Percentiles rank a stretch among this genome's conserved stretches.
Evolutionary conservation across 768 basidiomycete species (phyloP).

Genomic region (Pleurotus eryngii): DNA sequence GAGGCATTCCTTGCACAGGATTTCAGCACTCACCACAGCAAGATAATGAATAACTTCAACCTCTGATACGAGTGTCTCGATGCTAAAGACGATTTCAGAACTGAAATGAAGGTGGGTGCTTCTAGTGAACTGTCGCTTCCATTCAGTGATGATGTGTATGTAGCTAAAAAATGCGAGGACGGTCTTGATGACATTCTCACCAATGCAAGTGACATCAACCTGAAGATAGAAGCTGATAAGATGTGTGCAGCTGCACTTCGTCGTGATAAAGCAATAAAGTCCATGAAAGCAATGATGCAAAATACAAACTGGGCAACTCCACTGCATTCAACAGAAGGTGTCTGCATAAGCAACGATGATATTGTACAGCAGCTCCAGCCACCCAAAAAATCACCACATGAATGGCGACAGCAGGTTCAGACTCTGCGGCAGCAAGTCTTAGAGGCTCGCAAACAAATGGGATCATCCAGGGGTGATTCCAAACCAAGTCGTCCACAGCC

Average conservation of each 20-base stretch:
- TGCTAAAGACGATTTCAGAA: slow-evolving; percentile 29
- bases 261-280: not conserved
- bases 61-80: slow-evolving; percentile 34
- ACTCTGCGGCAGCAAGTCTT: not conserved
- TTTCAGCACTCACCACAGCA: slow-evolving; percentile 11
- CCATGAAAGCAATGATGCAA: not conserved
- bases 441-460: not conserved
- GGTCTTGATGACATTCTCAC: not conserved
- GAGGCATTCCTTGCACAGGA: slow-evolving; percentile 16
- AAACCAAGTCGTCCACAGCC: too few relatives aligned
- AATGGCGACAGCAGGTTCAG: not conserved
- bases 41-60: slow-evolving; percentile 27
- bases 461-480: not conserved
- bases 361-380: not conserved
- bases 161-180: not conserved
- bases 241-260: not conserved
- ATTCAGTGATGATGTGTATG: not conserved
- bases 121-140: not conserved
- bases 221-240: not conserved
- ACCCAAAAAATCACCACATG: not conserved
- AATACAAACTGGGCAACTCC: slow-evolving; percentile 1
- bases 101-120: not conserved
- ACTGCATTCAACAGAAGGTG: not conserved
- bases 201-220: not conserved
- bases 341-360: not conserved